Percentiles rank a stretch among this genome's conserved stretches.
Evolutionary conservation across 208 protist species (phyloP).

Genomic region (Leishmania tropica): DNA sequence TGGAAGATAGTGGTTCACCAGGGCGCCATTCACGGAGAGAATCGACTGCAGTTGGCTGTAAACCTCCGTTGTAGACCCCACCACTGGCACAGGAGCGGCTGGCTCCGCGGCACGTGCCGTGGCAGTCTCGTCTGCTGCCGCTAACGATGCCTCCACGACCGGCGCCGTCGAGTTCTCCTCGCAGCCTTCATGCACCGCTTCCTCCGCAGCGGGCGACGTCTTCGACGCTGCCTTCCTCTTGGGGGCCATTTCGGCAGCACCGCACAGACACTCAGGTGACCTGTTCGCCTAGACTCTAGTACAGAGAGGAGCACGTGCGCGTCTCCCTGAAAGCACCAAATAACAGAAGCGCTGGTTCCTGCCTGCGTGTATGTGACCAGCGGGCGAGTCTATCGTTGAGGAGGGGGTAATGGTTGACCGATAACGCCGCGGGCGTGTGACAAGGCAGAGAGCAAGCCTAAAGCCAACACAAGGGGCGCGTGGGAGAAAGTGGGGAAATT

Average conservation of each 20-base stretch:
- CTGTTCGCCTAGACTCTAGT: slow-evolving; percentile 8
- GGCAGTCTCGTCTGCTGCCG: slow-evolving; percentile 1
- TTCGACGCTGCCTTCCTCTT: slow-evolving; percentile 55
- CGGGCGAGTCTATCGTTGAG: neutral
- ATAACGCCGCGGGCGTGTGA: neutral
- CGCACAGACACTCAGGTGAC: neutral
- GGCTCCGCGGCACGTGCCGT: slow-evolving; percentile 9
- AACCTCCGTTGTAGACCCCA: slow-evolving; percentile 52
- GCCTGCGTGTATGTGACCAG: neutral
- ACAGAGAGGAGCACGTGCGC: neutral
- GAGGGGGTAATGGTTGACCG: neutral
- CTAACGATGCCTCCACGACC: neutral
- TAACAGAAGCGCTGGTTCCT: neutral
- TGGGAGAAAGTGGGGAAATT: neutral
- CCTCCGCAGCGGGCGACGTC: slow-evolving; percentile 11
- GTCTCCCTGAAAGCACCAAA: neutral
- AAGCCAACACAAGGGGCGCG: neutral
- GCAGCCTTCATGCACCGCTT: neutral
- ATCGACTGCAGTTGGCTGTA: slow-evolving; percentile 71
- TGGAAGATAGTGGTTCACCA: slow-evolving; percentile 61
- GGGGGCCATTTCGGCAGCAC: slow-evolving; percentile 49
- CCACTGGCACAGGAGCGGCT: slow-evolving; percentile 26
- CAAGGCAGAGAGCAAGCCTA: neutral
- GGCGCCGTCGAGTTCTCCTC: slow-evolving; percentile 5
- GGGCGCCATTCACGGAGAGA: slow-evolving; percentile 44